Percentiles rank a stretch among this genome's conserved stretches.
Conservation (phyloP, 73 alveolate species). For the Paramecium pentaurelia region DNA sequence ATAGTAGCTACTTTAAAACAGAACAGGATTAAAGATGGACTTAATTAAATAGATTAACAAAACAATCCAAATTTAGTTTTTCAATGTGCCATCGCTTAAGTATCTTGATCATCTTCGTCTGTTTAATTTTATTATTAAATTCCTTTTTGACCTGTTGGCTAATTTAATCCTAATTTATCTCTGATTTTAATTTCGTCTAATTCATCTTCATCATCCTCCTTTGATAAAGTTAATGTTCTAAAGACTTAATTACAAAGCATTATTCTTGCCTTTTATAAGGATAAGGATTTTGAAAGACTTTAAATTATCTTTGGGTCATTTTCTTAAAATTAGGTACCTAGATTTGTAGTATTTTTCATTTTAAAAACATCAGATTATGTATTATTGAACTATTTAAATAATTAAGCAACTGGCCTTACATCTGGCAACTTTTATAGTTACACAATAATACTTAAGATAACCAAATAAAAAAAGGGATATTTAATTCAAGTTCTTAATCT, state of each 20-base stretch:
- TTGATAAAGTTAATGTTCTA: background rate
- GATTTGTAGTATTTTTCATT: too few relatives aligned
- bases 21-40: background rate
- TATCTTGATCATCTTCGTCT: background rate
- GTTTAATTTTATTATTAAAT: background rate
- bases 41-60: too few relatives aligned
- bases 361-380: background rate
- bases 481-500: constrained; percentile 37
- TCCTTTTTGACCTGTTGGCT: background rate
- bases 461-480: background rate
- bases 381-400: background rate
- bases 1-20: background rate
- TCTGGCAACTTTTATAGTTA: background rate
- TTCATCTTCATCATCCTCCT: background rate
- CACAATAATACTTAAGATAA: background rate
- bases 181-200: background rate
- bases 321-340: background rate
- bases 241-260: background rate
- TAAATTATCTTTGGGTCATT: background rate
- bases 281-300: background rate
- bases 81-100: background rate
- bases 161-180: background rate
- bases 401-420: background rate
- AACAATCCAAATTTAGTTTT: background rate
- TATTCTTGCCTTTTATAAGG: background rate